A percentile compares a stretch with the other conserved stretches of the same genome.
Evolutionary conservation across 495 filamentous ascomycete genomes (phyloP).

Genomic region (Cryomyces minteri): DNA sequence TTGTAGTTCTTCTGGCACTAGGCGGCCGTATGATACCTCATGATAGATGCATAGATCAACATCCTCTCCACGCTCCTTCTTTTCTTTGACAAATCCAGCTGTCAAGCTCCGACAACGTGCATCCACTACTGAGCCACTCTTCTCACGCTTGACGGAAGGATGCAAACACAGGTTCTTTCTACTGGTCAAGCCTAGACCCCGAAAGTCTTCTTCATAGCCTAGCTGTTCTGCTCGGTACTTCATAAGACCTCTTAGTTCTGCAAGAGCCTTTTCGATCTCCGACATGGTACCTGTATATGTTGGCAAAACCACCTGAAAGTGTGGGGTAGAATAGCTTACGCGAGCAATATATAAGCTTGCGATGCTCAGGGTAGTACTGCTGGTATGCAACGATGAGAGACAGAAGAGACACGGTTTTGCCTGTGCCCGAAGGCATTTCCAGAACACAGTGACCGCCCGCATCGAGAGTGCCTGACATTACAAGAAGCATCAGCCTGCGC

Average conservation of each 20-base stretch:
- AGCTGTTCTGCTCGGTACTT: constrained; percentile 77
- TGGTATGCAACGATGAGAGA: constrained; percentile 96
- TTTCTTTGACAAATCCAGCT: constrained; percentile 91
- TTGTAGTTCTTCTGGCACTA: neutral
- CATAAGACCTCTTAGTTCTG: constrained; percentile 84
- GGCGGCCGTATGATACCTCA: constrained; percentile 35
- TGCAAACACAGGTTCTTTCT: constrained; percentile 96
- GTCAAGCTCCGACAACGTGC: constrained; percentile 88
- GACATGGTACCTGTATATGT: constrained; percentile 49
- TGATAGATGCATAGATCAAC: constrained; percentile 92
- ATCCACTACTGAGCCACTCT: constrained; percentile 86
- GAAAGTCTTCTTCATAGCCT: constrained; percentile 77
- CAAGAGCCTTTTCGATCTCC: constrained; percentile 88
- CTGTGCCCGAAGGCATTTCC: constrained; percentile 99
- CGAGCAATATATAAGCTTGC: constrained; percentile 97
- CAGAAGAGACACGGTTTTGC: constrained; percentile 89
- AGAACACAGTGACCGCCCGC: constrained; percentile 90
- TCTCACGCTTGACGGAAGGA: constrained; percentile 85
- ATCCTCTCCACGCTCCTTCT: constrained; percentile 85
- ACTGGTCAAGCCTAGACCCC: constrained; percentile 81
- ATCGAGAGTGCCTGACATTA: constrained; percentile 56
- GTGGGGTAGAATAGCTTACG: constrained; percentile 34
- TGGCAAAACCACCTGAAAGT: constrained; percentile 7
- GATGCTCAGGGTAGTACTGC: constrained; percentile 69
- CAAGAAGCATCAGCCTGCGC: neutral